A percentile compares a stretch with the other conserved stretches of the same genome.
Evolutionary conservation across 768 basidiomycete species (phyloP).

Genomic region (Leccinellum luteum): DNA sequence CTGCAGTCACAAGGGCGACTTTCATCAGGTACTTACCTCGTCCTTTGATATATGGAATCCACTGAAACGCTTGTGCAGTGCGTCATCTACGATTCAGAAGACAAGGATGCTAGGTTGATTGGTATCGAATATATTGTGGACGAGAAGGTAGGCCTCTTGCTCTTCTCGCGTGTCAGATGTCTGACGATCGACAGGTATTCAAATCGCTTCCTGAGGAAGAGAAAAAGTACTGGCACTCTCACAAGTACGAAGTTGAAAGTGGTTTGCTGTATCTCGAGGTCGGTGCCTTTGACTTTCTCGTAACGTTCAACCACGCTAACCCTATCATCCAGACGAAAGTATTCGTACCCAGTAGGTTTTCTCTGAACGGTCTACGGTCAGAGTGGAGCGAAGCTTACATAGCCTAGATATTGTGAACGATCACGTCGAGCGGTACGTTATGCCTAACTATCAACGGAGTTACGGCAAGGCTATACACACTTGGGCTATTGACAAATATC

Average conservation of each 20-base stretch:
- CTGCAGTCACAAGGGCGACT: slow-evolving; percentile 39
- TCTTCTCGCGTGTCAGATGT: not conserved
- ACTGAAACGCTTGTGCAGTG: slow-evolving; percentile 37
- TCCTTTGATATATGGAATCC: slow-evolving; percentile 8
- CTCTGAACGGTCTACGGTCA: not conserved
- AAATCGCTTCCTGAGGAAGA: slow-evolving; percentile 41
- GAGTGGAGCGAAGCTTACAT: not conserved
- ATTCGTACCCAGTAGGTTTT: slow-evolving; percentile 23
- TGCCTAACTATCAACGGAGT: slow-evolving; percentile 44
- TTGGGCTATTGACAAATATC: slow-evolving; percentile 37
- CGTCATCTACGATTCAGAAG: slow-evolving; percentile 42
- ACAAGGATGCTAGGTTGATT: slow-evolving; percentile 45
- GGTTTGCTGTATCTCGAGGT: slow-evolving; percentile 34
- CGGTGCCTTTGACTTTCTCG: not conserved
- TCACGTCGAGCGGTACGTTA: slow-evolving; percentile 36
- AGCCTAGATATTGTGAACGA: slow-evolving; percentile 31
- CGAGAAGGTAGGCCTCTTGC: slow-evolving; percentile 27
- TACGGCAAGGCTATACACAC: slow-evolving; percentile 48
- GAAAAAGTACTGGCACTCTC: slow-evolving; percentile 53
- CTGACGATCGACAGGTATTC: slow-evolving; percentile 31
- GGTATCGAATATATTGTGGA: slow-evolving; percentile 53
- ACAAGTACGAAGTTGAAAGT: slow-evolving; percentile 46
- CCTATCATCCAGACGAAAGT: slow-evolving; percentile 17
- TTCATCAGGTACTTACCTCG: slow-evolving; percentile 35
- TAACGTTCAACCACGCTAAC: not conserved